Conservation (phyloP, 1,284 basidiomycete genomes). For the Leccinum griseonigrum region DNA sequence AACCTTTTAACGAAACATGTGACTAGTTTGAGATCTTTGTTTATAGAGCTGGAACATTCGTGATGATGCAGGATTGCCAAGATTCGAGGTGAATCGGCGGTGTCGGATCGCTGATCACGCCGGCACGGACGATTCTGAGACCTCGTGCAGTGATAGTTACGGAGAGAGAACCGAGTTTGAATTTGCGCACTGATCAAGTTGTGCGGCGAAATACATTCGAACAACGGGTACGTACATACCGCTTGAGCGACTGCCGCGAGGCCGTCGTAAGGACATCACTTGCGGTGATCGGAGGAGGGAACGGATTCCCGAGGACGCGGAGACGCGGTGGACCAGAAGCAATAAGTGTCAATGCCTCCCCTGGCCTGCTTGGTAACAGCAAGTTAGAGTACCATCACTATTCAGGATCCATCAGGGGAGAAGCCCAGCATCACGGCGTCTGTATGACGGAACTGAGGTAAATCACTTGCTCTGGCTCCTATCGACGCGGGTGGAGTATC, state of each 20-base stretch:
- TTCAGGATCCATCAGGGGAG: neutral
- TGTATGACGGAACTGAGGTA: conserved; percentile 5
- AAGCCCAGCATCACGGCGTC: neutral
- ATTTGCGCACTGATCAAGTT: neutral
- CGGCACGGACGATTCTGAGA: no score
- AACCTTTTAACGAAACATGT: no score
- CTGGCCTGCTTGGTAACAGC: neutral
- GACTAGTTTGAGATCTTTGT: no score
- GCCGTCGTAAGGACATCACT: neutral
- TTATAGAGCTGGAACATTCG: no score
- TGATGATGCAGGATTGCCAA: no score
- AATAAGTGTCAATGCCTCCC: neutral
- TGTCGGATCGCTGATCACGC: no score
- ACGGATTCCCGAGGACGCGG: neutral
- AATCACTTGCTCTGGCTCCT: neutral
- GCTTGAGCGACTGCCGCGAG: neutral
- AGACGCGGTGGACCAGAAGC: neutral
- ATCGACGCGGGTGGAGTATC: neutral
- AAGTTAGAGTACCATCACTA: neutral
- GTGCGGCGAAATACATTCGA: neutral
- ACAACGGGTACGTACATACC: neutral
- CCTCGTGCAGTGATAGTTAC: no score
- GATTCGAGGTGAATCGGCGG: no score
- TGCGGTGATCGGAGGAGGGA: neutral
- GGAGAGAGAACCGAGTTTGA: neutral